These are phyloP conservation scores for Tetrahymena thermophila DNA, from an alignment of 73 alveolate genomes.

Conservation along the genomic window DNA sequence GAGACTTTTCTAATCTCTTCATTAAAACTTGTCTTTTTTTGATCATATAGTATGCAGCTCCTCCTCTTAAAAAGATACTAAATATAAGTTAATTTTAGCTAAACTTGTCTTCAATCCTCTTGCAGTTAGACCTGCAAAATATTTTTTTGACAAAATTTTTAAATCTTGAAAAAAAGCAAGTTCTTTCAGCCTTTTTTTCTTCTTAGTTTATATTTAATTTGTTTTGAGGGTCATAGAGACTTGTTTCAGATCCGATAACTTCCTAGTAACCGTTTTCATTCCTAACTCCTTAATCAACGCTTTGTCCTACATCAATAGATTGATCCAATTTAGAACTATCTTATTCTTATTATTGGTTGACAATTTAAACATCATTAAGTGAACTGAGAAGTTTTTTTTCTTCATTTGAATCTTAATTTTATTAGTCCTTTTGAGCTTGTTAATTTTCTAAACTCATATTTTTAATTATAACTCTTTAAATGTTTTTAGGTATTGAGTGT, in stretches of 20 bases:
- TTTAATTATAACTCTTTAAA: no score
- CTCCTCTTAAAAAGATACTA: background rate
- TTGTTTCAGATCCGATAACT: background rate
- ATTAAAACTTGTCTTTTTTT: background rate
- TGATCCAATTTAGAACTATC: background rate
- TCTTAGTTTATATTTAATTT: no score
- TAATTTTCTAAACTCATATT: background rate
- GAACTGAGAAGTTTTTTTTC: background rate
- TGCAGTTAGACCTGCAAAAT: background rate
- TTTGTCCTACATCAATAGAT: background rate
- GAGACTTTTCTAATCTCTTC: background rate
- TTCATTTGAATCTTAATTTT: background rate
- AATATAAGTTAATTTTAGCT: background rate
- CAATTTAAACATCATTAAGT: background rate
- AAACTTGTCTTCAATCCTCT: background rate
- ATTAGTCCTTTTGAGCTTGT: background rate
- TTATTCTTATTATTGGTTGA: background rate
- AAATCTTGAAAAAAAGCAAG: background rate
- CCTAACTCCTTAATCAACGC: background rate
- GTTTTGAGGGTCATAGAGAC: background rate
- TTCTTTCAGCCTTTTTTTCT: background rate
- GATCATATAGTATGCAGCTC: background rate
- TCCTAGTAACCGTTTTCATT: background rate
- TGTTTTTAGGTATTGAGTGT: background rate
- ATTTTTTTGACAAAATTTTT: background rate